Percentiles rank a stretch among this genome's conserved stretches.
Evolutionary conservation across 768 basidiomycete genomes (phyloP).

Genomic region (Dentipellis fragilis): DNA sequence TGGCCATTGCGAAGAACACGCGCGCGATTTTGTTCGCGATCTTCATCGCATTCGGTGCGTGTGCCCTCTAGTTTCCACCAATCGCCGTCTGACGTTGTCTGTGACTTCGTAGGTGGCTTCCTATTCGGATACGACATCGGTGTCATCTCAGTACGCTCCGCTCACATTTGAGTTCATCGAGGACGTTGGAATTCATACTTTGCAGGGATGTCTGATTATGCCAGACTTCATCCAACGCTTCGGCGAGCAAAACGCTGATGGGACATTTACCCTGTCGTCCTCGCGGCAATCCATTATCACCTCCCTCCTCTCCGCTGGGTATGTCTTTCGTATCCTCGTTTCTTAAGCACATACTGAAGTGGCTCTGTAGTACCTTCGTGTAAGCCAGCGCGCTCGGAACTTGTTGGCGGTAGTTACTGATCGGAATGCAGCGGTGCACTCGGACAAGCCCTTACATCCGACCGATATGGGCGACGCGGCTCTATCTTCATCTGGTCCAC

Average conservation of each 20-base stretch:
- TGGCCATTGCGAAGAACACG: slow-evolving; percentile 42
- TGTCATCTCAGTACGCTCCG: slow-evolving; percentile 50
- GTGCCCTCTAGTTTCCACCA: neutral
- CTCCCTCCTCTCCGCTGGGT: slow-evolving; percentile 70
- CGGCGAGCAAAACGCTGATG: slow-evolving; percentile 40
- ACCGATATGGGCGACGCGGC: slow-evolving; percentile 59
- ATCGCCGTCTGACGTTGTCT: neutral
- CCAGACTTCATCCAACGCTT: slow-evolving; percentile 65
- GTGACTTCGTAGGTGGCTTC: slow-evolving; percentile 32
- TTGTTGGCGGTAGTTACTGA: neutral
- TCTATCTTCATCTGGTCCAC: slow-evolving; percentile 70
- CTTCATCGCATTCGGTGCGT: slow-evolving; percentile 66
- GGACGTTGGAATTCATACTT: neutral
- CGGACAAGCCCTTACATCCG: slow-evolving; percentile 65
- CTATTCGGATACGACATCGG: slow-evolving; percentile 72
- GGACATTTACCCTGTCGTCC: slow-evolving; percentile 41
- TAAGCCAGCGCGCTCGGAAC: neutral
- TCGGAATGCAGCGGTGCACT: slow-evolving; percentile 36
- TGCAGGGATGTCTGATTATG: slow-evolving; percentile 70
- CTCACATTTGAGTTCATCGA: too few species aligned
- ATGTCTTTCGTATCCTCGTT: slow-evolving; percentile 11
- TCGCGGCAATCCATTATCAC: slow-evolving; percentile 70
- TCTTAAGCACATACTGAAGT: neutral
- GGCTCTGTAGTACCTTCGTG: slow-evolving; percentile 13
- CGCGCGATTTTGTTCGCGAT: slow-evolving; percentile 55